Conservation (phyloP, 2,329 filamentous ascomycete species). For the Neofusicoccum kwambonambiense region DNA sequence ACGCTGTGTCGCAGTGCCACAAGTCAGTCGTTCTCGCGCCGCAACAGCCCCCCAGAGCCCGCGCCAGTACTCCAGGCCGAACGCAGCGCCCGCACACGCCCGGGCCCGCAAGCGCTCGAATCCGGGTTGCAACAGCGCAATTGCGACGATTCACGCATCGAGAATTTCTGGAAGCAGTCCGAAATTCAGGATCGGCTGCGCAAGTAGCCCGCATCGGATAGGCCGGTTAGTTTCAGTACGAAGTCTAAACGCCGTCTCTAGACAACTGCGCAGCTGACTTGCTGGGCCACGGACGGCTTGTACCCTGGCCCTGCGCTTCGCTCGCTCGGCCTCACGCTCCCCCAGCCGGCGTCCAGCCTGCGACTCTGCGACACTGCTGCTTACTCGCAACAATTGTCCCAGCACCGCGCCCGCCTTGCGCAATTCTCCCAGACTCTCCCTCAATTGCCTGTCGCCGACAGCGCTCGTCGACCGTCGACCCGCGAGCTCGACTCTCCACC, state of each 20-base stretch:
- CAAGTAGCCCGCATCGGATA: slow-evolving; percentile 10
- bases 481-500: background rate
- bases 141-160: slow-evolving; percentile 10
- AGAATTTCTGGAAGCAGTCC: slow-evolving; percentile 8
- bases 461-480: background rate
- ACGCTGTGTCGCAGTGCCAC: slow-evolving; percentile 13
- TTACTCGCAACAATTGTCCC: slow-evolving; percentile 11
- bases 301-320: slow-evolving; percentile 8
- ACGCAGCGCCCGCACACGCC: slow-evolving; percentile 5
- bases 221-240: slow-evolving; percentile 8
- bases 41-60: slow-evolving; percentile 2
- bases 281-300: slow-evolving; percentile 10
- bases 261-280: slow-evolving; percentile 17
- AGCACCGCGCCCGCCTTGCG: background rate
- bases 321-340: slow-evolving; percentile 8
- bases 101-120: background rate
- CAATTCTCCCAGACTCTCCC: background rate
- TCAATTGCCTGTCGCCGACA: background rate
- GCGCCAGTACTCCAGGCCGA: slow-evolving; percentile 1
- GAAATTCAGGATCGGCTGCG: slow-evolving; percentile 12
- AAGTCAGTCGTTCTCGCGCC: slow-evolving; percentile 9
- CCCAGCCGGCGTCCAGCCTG: slow-evolving; percentile 11
- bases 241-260: slow-evolving; percentile 11
- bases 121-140: slow-evolving; percentile 8
- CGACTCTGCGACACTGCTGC: background rate